A percentile compares a stretch with the other conserved stretches of the same genome.
phyloP scores from a whole-genome alignment of 192 early-diverging fungal species.

The Coemansia interrupta region DNA sequence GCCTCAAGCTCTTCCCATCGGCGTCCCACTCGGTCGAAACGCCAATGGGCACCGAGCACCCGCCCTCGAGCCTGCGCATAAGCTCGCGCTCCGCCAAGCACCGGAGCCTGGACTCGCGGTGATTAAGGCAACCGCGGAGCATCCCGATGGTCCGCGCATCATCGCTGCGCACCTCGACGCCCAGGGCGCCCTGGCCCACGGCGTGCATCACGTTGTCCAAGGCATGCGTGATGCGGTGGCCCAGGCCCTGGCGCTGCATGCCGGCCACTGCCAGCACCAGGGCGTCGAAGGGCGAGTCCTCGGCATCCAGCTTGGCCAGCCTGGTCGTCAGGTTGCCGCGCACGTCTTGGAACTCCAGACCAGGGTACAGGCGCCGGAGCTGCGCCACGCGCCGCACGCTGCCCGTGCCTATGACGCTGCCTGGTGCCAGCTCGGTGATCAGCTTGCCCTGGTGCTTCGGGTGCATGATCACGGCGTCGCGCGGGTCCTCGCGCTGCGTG shows the following conservation, averaged over 20 bases:
- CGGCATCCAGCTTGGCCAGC: slow-evolving; percentile 75
- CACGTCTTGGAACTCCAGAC: slow-evolving; percentile 73
- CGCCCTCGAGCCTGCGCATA: slow-evolving; percentile 88
- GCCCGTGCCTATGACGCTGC: slow-evolving; percentile 82
- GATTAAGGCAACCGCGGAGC: slow-evolving; percentile 60
- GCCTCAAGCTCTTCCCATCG: slow-evolving; percentile 21
- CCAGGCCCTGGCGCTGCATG: slow-evolving; percentile 65
- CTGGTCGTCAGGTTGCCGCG: slow-evolving; percentile 84
- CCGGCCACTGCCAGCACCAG: slow-evolving; percentile 87
- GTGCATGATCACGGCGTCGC: slow-evolving; percentile 79
- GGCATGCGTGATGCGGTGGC: slow-evolving; percentile 67
- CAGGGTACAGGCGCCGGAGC: slow-evolving; percentile 71
- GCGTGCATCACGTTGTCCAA: slow-evolving; percentile 75
- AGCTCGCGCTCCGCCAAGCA: slow-evolving; percentile 81
- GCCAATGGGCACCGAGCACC: slow-evolving; percentile 93
- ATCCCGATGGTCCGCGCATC: slow-evolving; percentile 56
- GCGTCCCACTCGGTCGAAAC: slow-evolving; percentile 61
- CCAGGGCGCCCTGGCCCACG: slow-evolving; percentile 90
- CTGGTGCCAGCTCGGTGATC: slow-evolving; percentile 65
- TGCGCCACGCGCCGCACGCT: slow-evolving; percentile 86
- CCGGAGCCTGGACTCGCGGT: slow-evolving; percentile 59
- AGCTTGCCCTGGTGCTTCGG: slow-evolving; percentile 26
- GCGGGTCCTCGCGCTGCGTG: slow-evolving; percentile 82
- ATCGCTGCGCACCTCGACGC: slow-evolving; percentile 70
- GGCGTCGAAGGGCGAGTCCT: slow-evolving; percentile 63